Percentiles rank a stretch among this genome's conserved stretches.
These are phyloP conservation scores for Hypoxylon perforatum DNA, from an alignment of 495 filamentous ascomycete species.

Conservation along the genomic window DNA sequence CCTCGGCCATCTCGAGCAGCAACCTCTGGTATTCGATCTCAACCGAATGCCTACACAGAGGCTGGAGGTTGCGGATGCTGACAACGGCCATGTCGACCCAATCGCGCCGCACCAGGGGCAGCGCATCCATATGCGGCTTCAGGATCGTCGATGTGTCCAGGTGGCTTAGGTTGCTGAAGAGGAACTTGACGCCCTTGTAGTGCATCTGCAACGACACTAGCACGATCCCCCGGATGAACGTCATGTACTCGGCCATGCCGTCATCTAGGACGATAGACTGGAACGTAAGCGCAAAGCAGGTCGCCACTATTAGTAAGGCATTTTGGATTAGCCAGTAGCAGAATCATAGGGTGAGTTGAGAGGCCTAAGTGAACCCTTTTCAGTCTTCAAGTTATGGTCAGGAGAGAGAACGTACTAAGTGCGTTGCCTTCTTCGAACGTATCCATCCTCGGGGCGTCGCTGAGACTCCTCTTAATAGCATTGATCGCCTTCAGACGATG, in stretches of 20 bases:
- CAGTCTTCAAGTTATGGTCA: no score
- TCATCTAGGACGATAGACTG: constrained; percentile 69
- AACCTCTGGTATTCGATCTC: constrained; percentile 50
- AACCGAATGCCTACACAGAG: constrained; percentile 46
- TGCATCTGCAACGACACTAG: constrained; percentile 65
- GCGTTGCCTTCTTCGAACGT: constrained; percentile 59
- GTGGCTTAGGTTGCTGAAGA: constrained; percentile 58
- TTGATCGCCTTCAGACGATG: constrained; percentile 69
- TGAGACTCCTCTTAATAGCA: constrained; percentile 61
- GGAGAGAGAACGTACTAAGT: constrained; percentile 33
- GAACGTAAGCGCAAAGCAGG: constrained; percentile 69
- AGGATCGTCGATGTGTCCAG: constrained; percentile 44
- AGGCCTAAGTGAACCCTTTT: neutral
- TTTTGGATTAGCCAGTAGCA: constrained; percentile 20
- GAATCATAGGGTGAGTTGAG: no score
- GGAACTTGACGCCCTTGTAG: constrained; percentile 52
- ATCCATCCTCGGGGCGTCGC: constrained; percentile 46
- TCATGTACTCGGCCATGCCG: constrained; percentile 70
- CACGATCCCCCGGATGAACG: constrained; percentile 69
- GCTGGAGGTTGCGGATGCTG: constrained; percentile 48
- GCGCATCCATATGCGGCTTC: constrained; percentile 47
- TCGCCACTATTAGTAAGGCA: constrained; percentile 56
- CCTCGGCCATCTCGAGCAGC: constrained; percentile 47
- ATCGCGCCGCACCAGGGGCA: constrained; percentile 47
- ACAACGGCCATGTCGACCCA: constrained; percentile 41